phyloP scores from a whole-genome alignment of 805 yeast genomes.

The Kodamaea hsintzibuensis region DNA sequence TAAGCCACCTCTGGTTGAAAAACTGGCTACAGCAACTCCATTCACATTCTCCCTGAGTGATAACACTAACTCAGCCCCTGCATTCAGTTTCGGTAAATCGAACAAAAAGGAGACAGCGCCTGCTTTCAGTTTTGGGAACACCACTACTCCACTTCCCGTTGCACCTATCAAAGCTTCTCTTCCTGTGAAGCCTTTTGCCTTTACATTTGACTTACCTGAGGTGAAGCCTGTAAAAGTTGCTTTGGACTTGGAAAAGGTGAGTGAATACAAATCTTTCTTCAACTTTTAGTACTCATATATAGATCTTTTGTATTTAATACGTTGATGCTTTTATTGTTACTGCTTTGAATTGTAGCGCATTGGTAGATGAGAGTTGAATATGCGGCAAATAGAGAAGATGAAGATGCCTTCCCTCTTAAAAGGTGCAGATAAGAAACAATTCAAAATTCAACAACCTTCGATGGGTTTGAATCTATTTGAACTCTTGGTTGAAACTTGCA shows the following conservation, averaged over 20 bases:
- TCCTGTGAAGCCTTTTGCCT: background rate
- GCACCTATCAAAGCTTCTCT: background rate
- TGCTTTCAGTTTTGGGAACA: background rate
- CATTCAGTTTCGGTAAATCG: background rate
- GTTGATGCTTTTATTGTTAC: background rate
- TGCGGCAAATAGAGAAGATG: too few relatives aligned
- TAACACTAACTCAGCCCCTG: background rate
- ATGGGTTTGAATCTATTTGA: too few relatives aligned
- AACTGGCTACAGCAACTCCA: background rate
- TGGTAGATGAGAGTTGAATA: too few relatives aligned
- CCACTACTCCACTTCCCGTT: constrained; percentile 3
- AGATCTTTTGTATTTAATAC: background rate
- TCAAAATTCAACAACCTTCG: too few relatives aligned
- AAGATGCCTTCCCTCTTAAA: too few relatives aligned
- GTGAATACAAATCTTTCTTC: constrained; percentile 26
- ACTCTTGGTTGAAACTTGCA: too few relatives aligned
- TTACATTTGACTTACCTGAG: constrained; percentile 25
- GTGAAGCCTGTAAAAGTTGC: constrained; percentile 18
- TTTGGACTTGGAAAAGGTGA: constrained; percentile 28
- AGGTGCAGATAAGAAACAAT: too few relatives aligned
- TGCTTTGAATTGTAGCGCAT: background rate
- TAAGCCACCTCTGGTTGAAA: background rate
- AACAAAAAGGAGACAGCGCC: background rate
- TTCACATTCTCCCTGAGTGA: background rate
- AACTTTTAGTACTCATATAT: constrained; percentile 19